Base-by-base conservation (phyloP, 1,284 basidiomycete species). In the Cronartium ribicola region DNA sequence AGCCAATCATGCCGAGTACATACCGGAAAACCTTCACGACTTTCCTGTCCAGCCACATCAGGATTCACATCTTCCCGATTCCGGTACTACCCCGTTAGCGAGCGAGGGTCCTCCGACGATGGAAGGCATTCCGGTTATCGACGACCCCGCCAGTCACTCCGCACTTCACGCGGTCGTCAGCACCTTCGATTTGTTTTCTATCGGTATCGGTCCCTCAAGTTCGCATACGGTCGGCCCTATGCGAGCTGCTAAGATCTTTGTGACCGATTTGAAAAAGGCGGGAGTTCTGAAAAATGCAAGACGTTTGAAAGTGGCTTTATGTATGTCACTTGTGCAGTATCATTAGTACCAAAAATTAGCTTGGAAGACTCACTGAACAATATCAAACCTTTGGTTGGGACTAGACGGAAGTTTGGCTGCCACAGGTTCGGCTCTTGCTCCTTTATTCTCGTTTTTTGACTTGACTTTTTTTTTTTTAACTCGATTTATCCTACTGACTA, bases 111-210 rank as follows among this genome's bases (percentile, higher is more conserved):
- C 29, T 29, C 29, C n/a, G n/a, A n/a, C n/a, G n/a, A n/a, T 29
- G 29, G 29, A 29, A 29, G 48, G 22, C 48, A 17, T 20, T 13
- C 22, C 22, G 22, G 48, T 51, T 20, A 51, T 20, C 17, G 48
- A 51, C 48, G 48, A 51, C 5, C 48, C 66, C 11, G 29, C 66
- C 39, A 41, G 36, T 8, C 46, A 55, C 22, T 55, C 67, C 7
- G 41, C 55, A 29, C 43, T 64, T 64, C 80, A 81, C 72, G 80
- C 80, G 0, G 80, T 81, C 40, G 80, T 81, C 67, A 80, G 79
- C 4, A 80, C 79, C 43, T 81, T 81, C 55, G 81, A 81, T 66
- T 76, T 81, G 13, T 81, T 81, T 75, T 80, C 79, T 1, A 80
- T 81, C 61, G 81, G 81, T 36, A 80, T 81, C 51, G 80, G 81